A percentile compares a stretch with the other conserved stretches of the same genome.
These are phyloP conservation scores for Pistacia integerrima DNA, from an alignment of 345 rosid species.

Conservation along the genomic window DNA sequence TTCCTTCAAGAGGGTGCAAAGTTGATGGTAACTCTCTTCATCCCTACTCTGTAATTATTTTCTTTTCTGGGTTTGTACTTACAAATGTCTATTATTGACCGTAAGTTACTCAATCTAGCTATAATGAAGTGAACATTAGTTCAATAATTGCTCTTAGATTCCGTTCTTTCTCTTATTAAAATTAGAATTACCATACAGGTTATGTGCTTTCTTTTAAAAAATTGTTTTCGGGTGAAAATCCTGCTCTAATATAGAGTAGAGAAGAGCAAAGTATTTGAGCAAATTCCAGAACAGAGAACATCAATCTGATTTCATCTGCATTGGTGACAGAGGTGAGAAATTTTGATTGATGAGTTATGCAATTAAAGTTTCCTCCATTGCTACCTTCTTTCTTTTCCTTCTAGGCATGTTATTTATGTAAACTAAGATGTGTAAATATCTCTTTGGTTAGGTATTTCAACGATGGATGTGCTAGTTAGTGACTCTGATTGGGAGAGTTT, in stretches of 20 bases:
- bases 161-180: background rate
- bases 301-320: slow-evolving; percentile 7
- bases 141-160: background rate
- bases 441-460: slow-evolving; percentile 35
- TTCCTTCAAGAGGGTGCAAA: slow-evolving; percentile 1
- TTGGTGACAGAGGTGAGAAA: slow-evolving; percentile 7
- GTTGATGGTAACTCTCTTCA: slow-evolving; percentile 16
- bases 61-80: background rate
- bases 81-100: background rate
- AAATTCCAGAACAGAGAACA: background rate
- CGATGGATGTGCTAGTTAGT: slow-evolving; percentile 58
- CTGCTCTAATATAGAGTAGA: background rate
- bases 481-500: slow-evolving; percentile 91
- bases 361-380: slow-evolving; percentile 11
- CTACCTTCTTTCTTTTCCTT: slow-evolving; percentile 11
- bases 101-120: slow-evolving; percentile 9
- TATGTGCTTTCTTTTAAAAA: background rate
- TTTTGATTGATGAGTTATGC: background rate
- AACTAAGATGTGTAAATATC: background rate
- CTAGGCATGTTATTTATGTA: slow-evolving; percentile 8
- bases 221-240: background rate
- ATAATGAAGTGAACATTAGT: background rate
- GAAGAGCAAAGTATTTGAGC: background rate
- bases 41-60: background rate
- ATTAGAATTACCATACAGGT: background rate